Evolutionary conservation across 306 rosid species (phyloP).

Genomic region (Arachis hypogaea): DNA sequence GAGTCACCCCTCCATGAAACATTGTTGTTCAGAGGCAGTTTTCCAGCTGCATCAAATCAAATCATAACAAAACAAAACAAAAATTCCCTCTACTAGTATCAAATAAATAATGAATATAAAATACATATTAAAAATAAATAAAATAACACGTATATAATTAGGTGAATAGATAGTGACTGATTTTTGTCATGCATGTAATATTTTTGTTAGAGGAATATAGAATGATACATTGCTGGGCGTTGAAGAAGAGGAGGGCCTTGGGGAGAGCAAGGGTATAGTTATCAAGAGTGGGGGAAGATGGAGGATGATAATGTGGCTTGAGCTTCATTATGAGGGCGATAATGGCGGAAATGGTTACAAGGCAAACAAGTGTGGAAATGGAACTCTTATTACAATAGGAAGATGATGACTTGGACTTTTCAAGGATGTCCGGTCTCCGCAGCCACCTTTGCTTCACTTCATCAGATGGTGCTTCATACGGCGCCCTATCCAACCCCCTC

Average conservation of each 20-base stretch:
- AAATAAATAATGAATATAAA: no score
- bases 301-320: slow-evolving; percentile 66
- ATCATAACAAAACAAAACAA: no score
- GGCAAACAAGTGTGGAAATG: slow-evolving; percentile 65
- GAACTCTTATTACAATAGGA: slow-evolving; percentile 59
- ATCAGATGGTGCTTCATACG: slow-evolving; percentile 55
- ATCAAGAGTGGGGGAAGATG: slow-evolving; percentile 55
- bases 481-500: slow-evolving; percentile 67
- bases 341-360: slow-evolving; percentile 59
- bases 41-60: slow-evolving; percentile 57
- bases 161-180: neutral
- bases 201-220: neutral
- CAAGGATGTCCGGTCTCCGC: slow-evolving; percentile 62
- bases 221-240: slow-evolving; percentile 52
- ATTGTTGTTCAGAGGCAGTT: slow-evolving; percentile 70
- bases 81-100: no score
- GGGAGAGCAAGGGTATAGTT: slow-evolving; percentile 83
- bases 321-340: slow-evolving; percentile 64
- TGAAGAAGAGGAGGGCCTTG: slow-evolving; percentile 87
- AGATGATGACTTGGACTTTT: slow-evolving; percentile 55
- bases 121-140: no score
- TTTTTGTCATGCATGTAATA: no score
- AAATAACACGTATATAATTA: no score
- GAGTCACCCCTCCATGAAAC: slow-evolving; percentile 88
- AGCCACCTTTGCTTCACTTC: slow-evolving; percentile 92